Base-by-base conservation (phyloP, 805 yeast genomes). In the Candida pseudoglaebosa region DNA sequence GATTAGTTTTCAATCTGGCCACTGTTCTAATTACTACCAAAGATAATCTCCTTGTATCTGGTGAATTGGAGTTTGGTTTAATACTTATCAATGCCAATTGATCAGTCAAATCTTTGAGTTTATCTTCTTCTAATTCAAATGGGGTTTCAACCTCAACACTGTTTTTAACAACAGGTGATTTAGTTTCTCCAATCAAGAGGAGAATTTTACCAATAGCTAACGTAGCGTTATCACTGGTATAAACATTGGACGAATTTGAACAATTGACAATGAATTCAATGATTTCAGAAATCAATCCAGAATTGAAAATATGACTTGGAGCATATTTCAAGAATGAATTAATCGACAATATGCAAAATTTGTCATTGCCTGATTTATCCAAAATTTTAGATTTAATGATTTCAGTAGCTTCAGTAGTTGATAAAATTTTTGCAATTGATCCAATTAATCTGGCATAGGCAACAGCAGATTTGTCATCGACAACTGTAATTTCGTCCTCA, bases 361-460 rank as follows among this genome's bases (percentile, higher is more conserved):
- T 65, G 22, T 77, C 69, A 7, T 58, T 59, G 24, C 61, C 66
- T 34, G 67, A 71, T 5, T 58, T 58, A 20, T 62, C 69, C 42
- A 85, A 60, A 2, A 85, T 79, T 60, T 83, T 84, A 8, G 67
- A 62, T 40, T 65, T 74, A 48, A 85, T 57, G 46, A 85, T 79
- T 32, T 69, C 71, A 5, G 62, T 54, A 3, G 87, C 85, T 59
- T 84, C 93, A 2, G 78, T 84, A 2, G 62, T 46, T 0, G 80
- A 74, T 53, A 87, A 65, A 26, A 82, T 79, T 48, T 75, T 79
- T 1, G 95, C 76, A 31, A 88, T 65, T 0, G 93, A 76, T 34
- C 96, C 95, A 42, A 87, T 73, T 47, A 85, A 71, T 56, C 74
- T 78, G 15, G 95, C 96, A 52, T 84, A 82, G 1, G 91, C 82